Conservation (phyloP, 169 alveolate species). For the Nephromyces sp. region DNA sequence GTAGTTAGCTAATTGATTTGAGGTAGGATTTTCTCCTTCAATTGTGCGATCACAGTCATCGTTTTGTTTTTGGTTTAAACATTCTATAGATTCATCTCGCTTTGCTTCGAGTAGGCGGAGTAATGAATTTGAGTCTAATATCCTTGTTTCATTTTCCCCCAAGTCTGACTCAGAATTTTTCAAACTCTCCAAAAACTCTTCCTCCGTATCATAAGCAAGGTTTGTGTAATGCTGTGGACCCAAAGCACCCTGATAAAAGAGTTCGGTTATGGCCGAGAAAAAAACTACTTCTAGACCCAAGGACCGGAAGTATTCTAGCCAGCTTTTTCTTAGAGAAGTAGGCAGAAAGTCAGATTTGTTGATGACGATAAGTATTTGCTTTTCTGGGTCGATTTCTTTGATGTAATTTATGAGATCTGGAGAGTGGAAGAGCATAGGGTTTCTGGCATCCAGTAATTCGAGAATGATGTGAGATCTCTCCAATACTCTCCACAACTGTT, state of each 20-base stretch:
- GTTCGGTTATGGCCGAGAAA: background rate
- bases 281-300: constrained; percentile 2
- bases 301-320: constrained; percentile 9
- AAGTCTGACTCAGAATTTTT: background rate
- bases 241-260: background rate
- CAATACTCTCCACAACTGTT: constrained; percentile 95
- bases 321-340: constrained; percentile 8
- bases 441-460: constrained; percentile 93
- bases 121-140: constrained; percentile 29
- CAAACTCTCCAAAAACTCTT: background rate
- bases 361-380: constrained; percentile 21
- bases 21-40: background rate
- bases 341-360: constrained; percentile 40
- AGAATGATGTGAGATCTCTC: constrained; percentile 87
- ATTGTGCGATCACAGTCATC: background rate
- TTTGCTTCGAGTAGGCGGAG: constrained; percentile 30
- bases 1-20: constrained; percentile 16
- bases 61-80: no score
- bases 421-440: constrained; percentile 86
- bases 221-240: background rate
- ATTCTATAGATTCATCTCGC: no score
- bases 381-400: constrained; percentile 18
- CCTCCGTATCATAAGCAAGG: background rate
- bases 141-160: background rate
- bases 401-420: constrained; percentile 76